These are phyloP conservation scores for Xylariaceae sp. DNA, from an alignment of 2,329 filamentous ascomycete species.

Conservation along the genomic window DNA sequence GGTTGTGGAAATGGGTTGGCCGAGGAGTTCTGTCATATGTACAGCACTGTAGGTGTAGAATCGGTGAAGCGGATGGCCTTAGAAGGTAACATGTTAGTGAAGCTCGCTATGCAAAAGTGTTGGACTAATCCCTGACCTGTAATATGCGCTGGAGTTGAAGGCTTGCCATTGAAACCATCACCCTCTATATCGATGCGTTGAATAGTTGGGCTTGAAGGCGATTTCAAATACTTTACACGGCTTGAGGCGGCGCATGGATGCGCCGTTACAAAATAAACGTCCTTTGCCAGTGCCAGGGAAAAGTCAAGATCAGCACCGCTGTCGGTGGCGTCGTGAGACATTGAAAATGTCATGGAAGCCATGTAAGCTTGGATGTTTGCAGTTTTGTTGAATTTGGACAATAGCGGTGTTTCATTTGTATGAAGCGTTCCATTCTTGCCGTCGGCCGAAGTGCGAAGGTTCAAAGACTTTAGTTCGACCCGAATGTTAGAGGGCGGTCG, in stretches of 20 bases:
- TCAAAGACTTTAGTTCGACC: slow-evolving; percentile 46
- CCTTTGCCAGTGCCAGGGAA: slow-evolving; percentile 47
- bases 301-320: slow-evolving; percentile 39
- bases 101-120: not conserved
- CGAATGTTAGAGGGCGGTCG: slow-evolving; percentile 42
- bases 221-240: slow-evolving; percentile 53
- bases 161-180: slow-evolving; percentile 38
- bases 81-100: slow-evolving; percentile 8
- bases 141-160: slow-evolving; percentile 42
- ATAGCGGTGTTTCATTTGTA: slow-evolving; percentile 36
- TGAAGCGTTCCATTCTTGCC: slow-evolving; percentile 43
- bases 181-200: slow-evolving; percentile 51
- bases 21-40: slow-evolving; percentile 52
- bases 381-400: slow-evolving; percentile 32
- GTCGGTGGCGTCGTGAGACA: slow-evolving; percentile 37
- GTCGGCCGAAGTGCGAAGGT: slow-evolving; percentile 42
- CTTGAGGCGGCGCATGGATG: slow-evolving; percentile 58
- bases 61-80: slow-evolving; percentile 59
- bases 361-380: slow-evolving; percentile 35
- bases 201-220: slow-evolving; percentile 54
- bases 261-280: slow-evolving; percentile 60
- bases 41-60: slow-evolving; percentile 55
- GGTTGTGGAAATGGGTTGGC: slow-evolving; percentile 35
- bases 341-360: slow-evolving; percentile 38
- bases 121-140: slow-evolving; percentile 37